These are phyloP conservation scores for Wickerhamomyces chaumierensis DNA, from an alignment of 805 yeast genomes.

Conservation along the genomic window DNA sequence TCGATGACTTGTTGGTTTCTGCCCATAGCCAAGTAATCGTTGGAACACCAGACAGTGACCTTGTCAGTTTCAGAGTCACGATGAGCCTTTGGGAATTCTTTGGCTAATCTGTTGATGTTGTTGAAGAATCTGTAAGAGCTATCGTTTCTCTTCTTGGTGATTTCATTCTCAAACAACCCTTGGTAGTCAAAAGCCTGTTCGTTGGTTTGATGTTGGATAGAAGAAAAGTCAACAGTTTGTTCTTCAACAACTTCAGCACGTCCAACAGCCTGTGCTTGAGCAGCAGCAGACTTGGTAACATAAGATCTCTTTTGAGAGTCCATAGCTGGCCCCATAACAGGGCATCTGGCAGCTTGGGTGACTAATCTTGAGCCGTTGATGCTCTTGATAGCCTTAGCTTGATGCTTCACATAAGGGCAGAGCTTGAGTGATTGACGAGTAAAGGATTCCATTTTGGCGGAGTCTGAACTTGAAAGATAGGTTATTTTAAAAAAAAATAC, in stretches of 20 bases:
- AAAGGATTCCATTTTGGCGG: constrained; percentile 55
- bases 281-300: constrained; percentile 24
- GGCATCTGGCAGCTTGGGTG: constrained; percentile 62
- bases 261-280: constrained; percentile 18
- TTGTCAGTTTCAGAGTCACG: constrained; percentile 62
- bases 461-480: not conserved
- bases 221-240: constrained; percentile 7
- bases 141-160: constrained; percentile 68
- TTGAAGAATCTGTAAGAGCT: constrained; percentile 93
- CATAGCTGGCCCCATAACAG: constrained; percentile 83
- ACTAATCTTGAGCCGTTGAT: constrained; percentile 28
- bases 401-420: constrained; percentile 70
- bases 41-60: constrained; percentile 98
- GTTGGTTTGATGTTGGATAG: constrained; percentile 27
- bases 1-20: constrained; percentile 60
- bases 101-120: constrained; percentile 91
- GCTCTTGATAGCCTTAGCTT: constrained; percentile 45
- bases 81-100: constrained; percentile 91
- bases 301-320: constrained; percentile 22
- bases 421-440: constrained; percentile 66
- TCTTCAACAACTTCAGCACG: constrained; percentile 17
- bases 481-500: not conserved
- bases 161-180: constrained; percentile 55
- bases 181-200: constrained; percentile 59
- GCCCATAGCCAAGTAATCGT: constrained; percentile 95